Evolutionary conservation across 441 rosid genomes (phyloP), one percentile per base, ranked within the genome.

Genomic region (Pelargonium cotyledonis): DNA sequence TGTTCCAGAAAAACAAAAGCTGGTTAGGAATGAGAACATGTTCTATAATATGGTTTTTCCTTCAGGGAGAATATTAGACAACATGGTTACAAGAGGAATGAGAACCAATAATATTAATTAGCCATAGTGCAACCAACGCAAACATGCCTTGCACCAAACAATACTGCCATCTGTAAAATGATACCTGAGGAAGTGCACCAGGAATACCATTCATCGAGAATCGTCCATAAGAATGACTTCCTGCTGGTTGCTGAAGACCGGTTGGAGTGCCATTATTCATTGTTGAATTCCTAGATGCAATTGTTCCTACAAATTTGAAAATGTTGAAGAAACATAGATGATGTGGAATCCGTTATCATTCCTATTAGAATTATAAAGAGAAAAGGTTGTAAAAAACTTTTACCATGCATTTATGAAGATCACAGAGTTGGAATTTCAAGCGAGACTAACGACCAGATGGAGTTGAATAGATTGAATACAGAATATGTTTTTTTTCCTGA

Each of bases 1-100:
- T 95, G 82, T 58, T 9, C 14, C 63, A 43, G 47, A 12, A 21
- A 58, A 58, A 8, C 63, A 58, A 58, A 23, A 19, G 31, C 10
- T 21, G 14, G 63, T 58, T 19, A 58, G 14, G 35, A 19, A 23
- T 21, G 63, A 19, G 63, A 31, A 31, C 38, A 31, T 31, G 38
- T 31, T 31, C 38, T 31, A 3, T 31, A 19, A 23, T 21, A 58
- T 21, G 31, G 63, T 21, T 12, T 58, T 58, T 58, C 23, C 29
- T 21, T 19, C 23, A 12, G 1, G 35, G 63, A 21, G 9, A 58
- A 58, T 58, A 19, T 8, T 58, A 58, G 31, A 19, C 31, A 21
- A 7, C 63, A 4, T 6, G 63, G 63, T 18, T 21, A 12, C 19
- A 58, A 58, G 21, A 12, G 47, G 63, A 58, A 58, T 18, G 63